Evolutionary conservation across 768 basidiomycete genomes (phyloP).

Genomic region (Pulveroboletus sp.): DNA sequence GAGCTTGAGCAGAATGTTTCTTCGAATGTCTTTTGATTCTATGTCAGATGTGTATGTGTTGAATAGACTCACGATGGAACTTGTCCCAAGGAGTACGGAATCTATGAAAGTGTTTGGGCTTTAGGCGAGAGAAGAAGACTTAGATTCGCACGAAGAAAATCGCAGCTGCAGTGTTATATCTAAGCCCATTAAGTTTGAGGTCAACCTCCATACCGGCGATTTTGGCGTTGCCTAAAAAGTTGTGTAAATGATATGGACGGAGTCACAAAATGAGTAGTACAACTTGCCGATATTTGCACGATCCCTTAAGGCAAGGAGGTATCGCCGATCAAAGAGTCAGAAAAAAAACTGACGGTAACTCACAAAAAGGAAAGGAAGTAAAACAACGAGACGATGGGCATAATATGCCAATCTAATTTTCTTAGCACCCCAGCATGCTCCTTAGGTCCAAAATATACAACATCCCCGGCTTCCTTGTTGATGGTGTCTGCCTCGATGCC

Average conservation of each 20-base stretch:
- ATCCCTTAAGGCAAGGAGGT: conserved; percentile 29
- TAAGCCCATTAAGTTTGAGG: conserved; percentile 32
- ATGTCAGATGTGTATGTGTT: neutral
- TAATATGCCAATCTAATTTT: neutral
- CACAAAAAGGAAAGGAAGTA: neutral
- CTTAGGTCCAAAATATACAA: too few relatives aligned
- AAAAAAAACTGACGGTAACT: neutral
- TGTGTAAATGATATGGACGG: conserved; percentile 1
- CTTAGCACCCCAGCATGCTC: neutral
- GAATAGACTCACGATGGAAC: conserved; percentile 34
- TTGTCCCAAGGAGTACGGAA: conserved; percentile 36
- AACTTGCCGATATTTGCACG: conserved; percentile 42
- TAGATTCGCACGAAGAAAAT: conserved; percentile 33
- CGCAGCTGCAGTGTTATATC: conserved; percentile 37
- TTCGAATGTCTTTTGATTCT: conserved; percentile 6
- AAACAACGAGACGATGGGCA: neutral
- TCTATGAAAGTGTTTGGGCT: conserved; percentile 14
- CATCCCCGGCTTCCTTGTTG: neutral
- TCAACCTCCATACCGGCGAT: conserved; percentile 45
- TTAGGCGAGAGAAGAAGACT: neutral
- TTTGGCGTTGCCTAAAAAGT: conserved; percentile 36
- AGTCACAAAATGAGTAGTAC: neutral
- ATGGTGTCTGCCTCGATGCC: conserved; percentile 1
- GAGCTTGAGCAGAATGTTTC: conserved; percentile 37
- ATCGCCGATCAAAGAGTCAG: neutral